Percentiles rank a stretch among this genome's conserved stretches.
Evolutionary conservation across 352 stramenopile genomes (phyloP).

Genomic region (Phytophthora sansomeana): DNA sequence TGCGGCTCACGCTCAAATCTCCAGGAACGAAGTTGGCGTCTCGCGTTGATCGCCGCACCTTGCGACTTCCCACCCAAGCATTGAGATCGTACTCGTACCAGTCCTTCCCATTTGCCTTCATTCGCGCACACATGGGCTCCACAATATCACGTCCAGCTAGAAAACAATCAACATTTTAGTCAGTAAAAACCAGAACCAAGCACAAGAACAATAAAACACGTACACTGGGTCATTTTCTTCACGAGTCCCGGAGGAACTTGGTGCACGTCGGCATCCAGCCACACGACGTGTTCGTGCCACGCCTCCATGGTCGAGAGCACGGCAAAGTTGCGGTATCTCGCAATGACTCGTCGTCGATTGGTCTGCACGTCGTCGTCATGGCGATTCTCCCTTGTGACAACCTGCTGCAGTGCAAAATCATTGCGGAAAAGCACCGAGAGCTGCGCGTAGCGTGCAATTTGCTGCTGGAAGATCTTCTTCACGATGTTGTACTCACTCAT

Average conservation of each 20-base stretch:
- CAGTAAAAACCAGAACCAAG: neutral
- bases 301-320: conserved; percentile 40
- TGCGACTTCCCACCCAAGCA: conserved; percentile 29
- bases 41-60: conserved; percentile 15
- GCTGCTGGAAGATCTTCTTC: conserved; percentile 6
- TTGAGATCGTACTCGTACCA: conserved; percentile 42
- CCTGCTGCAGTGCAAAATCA: conserved; percentile 30
- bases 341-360: conserved; percentile 42
- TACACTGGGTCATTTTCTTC: conserved; percentile 47
- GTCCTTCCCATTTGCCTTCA: conserved; percentile 20
- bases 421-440: conserved; percentile 45
- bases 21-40: conserved; percentile 26
- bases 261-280: conserved; percentile 46
- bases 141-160: conserved; percentile 34
- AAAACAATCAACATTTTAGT: neutral
- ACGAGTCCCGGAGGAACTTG: conserved; percentile 31
- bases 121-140: conserved; percentile 35
- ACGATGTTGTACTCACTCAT: conserved; percentile 34
- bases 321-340: conserved; percentile 52
- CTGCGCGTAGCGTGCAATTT: conserved; percentile 27
- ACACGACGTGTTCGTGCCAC: conserved; percentile 51
- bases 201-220: neutral
- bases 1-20: conserved; percentile 24
- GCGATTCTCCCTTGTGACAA: conserved; percentile 30
- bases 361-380: conserved; percentile 38